Evolutionary conservation across 1,139 yeast species (phyloP).

Genomic region (Diutina rugosa): DNA sequence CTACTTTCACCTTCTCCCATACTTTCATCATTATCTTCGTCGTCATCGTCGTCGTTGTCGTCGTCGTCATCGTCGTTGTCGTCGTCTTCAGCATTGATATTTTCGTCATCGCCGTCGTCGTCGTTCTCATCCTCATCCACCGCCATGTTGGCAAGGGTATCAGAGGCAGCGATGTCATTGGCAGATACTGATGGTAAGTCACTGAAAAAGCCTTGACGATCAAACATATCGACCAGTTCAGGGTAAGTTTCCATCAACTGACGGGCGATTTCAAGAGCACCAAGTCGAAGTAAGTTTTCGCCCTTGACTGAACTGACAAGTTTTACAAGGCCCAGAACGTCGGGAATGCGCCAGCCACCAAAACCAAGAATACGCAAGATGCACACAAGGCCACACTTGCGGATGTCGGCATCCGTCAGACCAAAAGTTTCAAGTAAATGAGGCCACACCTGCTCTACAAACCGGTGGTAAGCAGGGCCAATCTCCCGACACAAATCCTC

Average conservation of each 20-base stretch:
- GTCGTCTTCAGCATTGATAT: neutral
- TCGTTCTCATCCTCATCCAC: neutral
- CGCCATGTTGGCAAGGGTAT: neutral
- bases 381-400: neutral
- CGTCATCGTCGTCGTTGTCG: neutral
- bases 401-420: constrained; percentile 1
- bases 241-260: neutral
- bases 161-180: neutral
- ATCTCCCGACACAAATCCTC: neutral
- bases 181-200: neutral
- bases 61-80: neutral
- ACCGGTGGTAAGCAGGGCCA: constrained; percentile 14
- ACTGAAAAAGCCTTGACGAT: neutral
- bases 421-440: constrained; percentile 52
- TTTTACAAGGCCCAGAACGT: neutral
- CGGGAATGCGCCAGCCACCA: neutral
- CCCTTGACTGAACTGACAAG: neutral
- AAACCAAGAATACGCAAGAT: neutral
- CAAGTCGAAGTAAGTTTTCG: neutral
- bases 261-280: neutral
- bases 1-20: neutral
- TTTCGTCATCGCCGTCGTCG: constrained; percentile 3
- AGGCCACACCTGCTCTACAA: constrained; percentile 41
- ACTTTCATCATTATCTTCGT: neutral
- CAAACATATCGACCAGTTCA: neutral